These are phyloP conservation scores for Diaporthe sp. DNA, from an alignment of 2,329 filamentous ascomycete genomes.

Conservation along the genomic window DNA sequence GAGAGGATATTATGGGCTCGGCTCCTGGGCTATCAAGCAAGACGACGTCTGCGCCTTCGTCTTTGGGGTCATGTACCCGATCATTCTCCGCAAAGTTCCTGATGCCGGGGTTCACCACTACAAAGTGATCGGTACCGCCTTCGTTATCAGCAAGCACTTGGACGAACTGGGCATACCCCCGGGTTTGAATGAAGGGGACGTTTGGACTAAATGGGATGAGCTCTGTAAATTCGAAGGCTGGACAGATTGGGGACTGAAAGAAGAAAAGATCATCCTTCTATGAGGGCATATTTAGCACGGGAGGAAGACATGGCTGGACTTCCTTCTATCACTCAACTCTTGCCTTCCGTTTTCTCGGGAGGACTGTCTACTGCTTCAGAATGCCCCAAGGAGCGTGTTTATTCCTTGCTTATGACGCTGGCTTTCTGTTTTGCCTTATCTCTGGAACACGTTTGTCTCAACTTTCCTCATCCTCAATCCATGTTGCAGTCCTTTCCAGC, in stretches of 20 bases:
- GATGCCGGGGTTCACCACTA: neutral
- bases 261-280: neutral
- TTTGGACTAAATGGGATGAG: neutral
- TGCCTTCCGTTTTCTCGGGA: too few species aligned
- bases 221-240: neutral
- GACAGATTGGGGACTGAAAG: neutral
- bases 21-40: neutral
- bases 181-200: fast-evolving
- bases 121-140: neutral
- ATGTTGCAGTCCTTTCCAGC: too few species aligned
- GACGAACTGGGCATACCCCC: neutral
- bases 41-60: neutral
- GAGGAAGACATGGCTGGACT: neutral
- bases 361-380: too few species aligned
- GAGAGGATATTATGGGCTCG: neutral
- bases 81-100: neutral
- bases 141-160: neutral
- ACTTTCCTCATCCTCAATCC: too few species aligned
- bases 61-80: neutral
- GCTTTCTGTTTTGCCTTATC: too few species aligned
- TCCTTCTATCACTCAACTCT: neutral
- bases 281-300: neutral
- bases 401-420: too few species aligned
- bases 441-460: too few species aligned
- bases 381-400: too few species aligned